Conservation (phyloP, 2,329 filamentous ascomycete genomes). For the Aureobasidium namibiae region DNA sequence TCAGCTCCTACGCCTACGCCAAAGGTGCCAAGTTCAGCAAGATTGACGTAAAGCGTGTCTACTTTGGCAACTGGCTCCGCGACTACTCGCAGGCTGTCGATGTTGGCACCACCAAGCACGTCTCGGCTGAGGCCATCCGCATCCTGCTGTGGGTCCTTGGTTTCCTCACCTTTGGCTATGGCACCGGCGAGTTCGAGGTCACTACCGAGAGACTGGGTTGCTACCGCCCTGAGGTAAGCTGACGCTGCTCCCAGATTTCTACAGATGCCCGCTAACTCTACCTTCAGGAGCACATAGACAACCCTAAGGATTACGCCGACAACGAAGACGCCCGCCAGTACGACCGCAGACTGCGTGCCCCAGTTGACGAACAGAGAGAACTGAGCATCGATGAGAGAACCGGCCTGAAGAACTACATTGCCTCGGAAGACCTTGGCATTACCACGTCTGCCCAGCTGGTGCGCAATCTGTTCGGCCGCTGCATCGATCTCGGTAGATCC, state of each 20-base stretch:
- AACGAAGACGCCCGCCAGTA: slow-evolving; percentile 75
- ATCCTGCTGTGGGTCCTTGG: slow-evolving; percentile 47
- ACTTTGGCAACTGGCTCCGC: slow-evolving; percentile 38
- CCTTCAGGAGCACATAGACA: slow-evolving; percentile 17
- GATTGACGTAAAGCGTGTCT: slow-evolving; percentile 27
- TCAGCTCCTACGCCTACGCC: slow-evolving; percentile 13
- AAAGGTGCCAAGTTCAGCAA: slow-evolving; percentile 29
- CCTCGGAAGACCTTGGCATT: slow-evolving; percentile 80
- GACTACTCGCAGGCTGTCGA: slow-evolving; percentile 50
- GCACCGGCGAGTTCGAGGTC: slow-evolving; percentile 49
- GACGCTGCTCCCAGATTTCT: too few species aligned
- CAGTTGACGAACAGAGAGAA: slow-evolving; percentile 46
- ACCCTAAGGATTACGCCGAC: slow-evolving; percentile 61
- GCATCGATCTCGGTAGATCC: slow-evolving; percentile 40
- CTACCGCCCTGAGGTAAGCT: slow-evolving; percentile 35
- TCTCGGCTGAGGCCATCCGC: slow-evolving; percentile 46
- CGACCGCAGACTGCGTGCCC: slow-evolving; percentile 73
- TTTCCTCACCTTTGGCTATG: slow-evolving; percentile 50
- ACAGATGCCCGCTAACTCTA: neutral
- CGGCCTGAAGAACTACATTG: slow-evolving; percentile 99
- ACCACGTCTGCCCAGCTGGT: slow-evolving; percentile 73
- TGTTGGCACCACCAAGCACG: slow-evolving; percentile 44
- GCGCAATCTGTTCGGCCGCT: slow-evolving; percentile 36
- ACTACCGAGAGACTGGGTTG: slow-evolving; percentile 44
- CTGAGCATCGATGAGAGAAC: slow-evolving; percentile 45